Base-by-base conservation (phyloP, 2,329 filamentous ascomycete species). In the Claviceps pusilla region DNA sequence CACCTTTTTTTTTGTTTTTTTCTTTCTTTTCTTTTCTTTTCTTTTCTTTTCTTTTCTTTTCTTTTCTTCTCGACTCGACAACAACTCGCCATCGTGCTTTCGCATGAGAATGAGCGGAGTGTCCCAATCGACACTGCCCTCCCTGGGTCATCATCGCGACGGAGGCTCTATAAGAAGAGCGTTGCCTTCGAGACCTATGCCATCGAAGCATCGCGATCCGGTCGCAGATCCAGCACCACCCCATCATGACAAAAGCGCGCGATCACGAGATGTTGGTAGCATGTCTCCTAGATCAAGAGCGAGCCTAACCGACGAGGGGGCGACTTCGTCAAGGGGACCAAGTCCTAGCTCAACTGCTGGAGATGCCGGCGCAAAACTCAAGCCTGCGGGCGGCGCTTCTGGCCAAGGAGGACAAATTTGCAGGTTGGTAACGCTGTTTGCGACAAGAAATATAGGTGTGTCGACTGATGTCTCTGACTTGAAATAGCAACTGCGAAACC, bases 401-500 rank as follows among this genome's bases (percentile, higher is more conserved):
- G 64, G 64, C 37, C 71, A 82, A 47, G 73, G 71, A 51, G 83
- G 83, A 3, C 84, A 87, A 66, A 72, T 86, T 48, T 88, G 84
- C 80, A 87, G 84, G 84, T 86, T 71, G 64, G 76, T 63, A 28
- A 39, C 35, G 10, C 35, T 37, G 35, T 28, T 16, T 31, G 7
- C 10, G 4, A 33, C 16, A 24, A 31, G 28, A 24, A 24, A 45
- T 31, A 33, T 35, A 52, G 52, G 41, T 51, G 43, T 37, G 31
- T 50, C 14, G 10, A n/a, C 14, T 45, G 28, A 33, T 41, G 35
- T 53, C 52, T 53, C 52, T 56, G 28, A 56, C 52, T 55, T 10
- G 51, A 41, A 39, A 39, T 58, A 98, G 93, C 67, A 98, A 98
- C 70, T 98, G 93, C 67, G 86, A 85, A 55, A 97, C 93, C 16